Percentiles rank a stretch among this genome's conserved stretches.
Conservation (phyloP, 352 stramenopile genomes). For the Pythium aphanidermatum region DNA sequence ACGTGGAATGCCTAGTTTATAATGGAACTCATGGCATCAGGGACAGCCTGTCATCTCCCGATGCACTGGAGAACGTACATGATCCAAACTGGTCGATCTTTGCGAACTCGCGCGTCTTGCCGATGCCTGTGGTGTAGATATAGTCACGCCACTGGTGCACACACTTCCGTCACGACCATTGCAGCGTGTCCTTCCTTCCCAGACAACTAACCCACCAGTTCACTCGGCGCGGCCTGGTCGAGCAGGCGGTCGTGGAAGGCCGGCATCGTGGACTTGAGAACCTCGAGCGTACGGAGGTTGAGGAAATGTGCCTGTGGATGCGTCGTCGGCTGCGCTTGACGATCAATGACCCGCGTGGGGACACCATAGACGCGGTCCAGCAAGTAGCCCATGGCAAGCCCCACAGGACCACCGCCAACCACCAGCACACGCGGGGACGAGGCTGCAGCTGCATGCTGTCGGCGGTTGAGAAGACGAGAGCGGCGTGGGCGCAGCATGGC, state of each 20-base stretch:
- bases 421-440: conserved; percentile 46
- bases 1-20: conserved; percentile 38
- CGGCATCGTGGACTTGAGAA: conserved; percentile 76
- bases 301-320: conserved; percentile 95
- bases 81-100: conserved; percentile 77
- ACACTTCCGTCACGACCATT: too few species aligned
- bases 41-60: background rate
- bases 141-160: conserved; percentile 74
- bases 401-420: conserved; percentile 67
- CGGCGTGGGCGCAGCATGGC: too few species aligned
- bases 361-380: conserved; percentile 69
- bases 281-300: conserved; percentile 93
- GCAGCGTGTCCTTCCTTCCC: too few species aligned
- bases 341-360: conserved; percentile 69
- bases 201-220: conserved; percentile 48
- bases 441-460: conserved; percentile 2
- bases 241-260: conserved; percentile 67
- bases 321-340: conserved; percentile 56
- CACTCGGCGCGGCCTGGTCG: conserved; percentile 47
- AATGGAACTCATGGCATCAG: background rate
- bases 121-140: conserved; percentile 73
- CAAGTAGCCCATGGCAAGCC: conserved; percentile 55
- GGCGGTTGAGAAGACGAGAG: background rate
- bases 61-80: conserved; percentile 25
- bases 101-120: conserved; percentile 59